Conservation (phyloP, 345 rosid species). For the Citrus sp. region DNA sequence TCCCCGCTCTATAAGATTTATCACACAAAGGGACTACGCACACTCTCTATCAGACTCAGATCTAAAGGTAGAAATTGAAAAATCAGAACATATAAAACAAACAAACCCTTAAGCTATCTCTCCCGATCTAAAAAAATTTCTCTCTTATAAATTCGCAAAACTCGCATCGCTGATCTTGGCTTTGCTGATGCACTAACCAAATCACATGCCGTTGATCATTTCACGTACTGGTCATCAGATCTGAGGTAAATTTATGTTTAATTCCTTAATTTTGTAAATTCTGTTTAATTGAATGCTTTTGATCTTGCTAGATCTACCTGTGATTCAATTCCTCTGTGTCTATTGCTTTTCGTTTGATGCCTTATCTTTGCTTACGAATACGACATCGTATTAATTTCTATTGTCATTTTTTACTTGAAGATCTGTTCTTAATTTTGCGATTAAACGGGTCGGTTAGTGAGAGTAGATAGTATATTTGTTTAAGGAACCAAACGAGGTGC, state of each 20-base stretch:
- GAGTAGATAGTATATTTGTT: not conserved
- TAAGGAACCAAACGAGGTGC: not conserved
- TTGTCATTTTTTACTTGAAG: not conserved
- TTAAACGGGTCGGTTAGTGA: not conserved
- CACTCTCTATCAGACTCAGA: slow-evolving; percentile 5
- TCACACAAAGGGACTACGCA: not conserved
- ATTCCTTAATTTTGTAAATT: not conserved
- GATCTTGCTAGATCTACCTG: slow-evolving; percentile 10
- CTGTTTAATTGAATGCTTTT: not conserved
- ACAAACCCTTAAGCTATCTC: slow-evolving; percentile 1
- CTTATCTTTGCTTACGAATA: not conserved
- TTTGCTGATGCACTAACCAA: slow-evolving; percentile 12
- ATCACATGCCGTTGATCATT: not conserved
- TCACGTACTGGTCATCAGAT: slow-evolving; percentile 44
- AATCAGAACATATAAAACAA: not conserved
- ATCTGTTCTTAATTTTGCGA: not conserved
- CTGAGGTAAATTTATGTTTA: slow-evolving; percentile 43
- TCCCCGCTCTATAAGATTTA: slow-evolving; percentile 6
- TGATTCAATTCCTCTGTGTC: not conserved
- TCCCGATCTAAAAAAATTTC: slow-evolving; percentile 3
- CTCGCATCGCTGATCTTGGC: slow-evolving; percentile 9
- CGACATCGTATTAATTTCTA: not conserved
- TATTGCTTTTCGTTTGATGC: not conserved
- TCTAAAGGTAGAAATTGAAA: slow-evolving; percentile 16
- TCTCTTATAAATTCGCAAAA: not conserved